phyloP scores from a whole-genome alignment of 1,284 basidiomycete species.

The Porodaedalea pini region DNA sequence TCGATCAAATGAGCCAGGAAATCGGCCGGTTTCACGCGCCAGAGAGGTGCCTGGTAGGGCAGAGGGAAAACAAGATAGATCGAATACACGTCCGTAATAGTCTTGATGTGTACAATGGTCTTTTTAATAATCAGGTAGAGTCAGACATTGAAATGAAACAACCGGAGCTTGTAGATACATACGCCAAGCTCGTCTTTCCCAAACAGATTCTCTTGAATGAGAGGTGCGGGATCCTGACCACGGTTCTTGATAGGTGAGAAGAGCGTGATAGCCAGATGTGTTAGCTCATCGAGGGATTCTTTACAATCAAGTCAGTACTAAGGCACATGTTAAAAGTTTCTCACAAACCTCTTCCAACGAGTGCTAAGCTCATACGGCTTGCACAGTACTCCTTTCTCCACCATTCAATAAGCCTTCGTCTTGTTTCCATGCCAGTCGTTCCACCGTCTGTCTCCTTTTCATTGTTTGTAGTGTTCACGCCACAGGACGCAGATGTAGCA shows the following conservation, averaged over 20 bases:
- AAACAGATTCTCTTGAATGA: slow-evolving; percentile 76
- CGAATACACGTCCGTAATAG: slow-evolving; percentile 86
- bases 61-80: slow-evolving; percentile 89
- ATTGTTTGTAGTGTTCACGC: slow-evolving; percentile 43
- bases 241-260: slow-evolving; percentile 81
- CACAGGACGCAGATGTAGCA: slow-evolving; percentile 56
- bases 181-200: slow-evolving; percentile 73
- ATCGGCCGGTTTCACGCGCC: slow-evolving; percentile 77
- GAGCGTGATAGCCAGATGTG: slow-evolving; percentile 61
- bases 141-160: not conserved
- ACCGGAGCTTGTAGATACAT: slow-evolving; percentile 42
- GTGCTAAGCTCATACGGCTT: slow-evolving; percentile 87
- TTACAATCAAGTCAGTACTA: slow-evolving; percentile 34
- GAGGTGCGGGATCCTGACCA: slow-evolving; percentile 57
- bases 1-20: slow-evolving; percentile 89
- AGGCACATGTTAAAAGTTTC: slow-evolving; percentile 29
- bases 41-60: slow-evolving; percentile 77
- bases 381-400: slow-evolving; percentile 93
- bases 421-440: slow-evolving; percentile 72
- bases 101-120: slow-evolving; percentile 84
- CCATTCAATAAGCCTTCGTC: slow-evolving; percentile 92
- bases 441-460: slow-evolving; percentile 72
- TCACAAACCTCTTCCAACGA: slow-evolving; percentile 81
- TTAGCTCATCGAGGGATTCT: slow-evolving; percentile 82
- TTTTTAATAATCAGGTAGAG: slow-evolving; percentile 30